Percentiles rank a stretch among this genome's conserved stretches.
Conservation (phyloP, 2,329 filamentous ascomycete genomes). For the Ophiosphaerella herpotricha region DNA sequence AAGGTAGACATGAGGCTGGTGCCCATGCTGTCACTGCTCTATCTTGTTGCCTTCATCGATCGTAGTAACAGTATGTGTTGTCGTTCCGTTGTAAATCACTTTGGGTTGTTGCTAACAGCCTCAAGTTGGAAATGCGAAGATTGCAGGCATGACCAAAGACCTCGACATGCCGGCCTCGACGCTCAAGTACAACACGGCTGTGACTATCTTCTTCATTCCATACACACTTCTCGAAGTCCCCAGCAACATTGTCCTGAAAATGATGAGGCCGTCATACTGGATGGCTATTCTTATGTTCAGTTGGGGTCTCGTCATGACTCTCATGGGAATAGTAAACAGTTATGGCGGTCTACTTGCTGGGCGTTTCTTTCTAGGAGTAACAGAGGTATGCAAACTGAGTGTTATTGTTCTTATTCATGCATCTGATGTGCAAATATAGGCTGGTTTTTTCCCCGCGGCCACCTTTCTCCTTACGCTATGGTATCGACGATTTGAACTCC, state of each 20-base stretch:
- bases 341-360: constrained; percentile 22
- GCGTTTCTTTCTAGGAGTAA: constrained; percentile 32
- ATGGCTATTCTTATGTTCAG: constrained; percentile 72
- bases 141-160: constrained; percentile 59
- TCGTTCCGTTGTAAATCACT: neutral
- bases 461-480: constrained; percentile 46
- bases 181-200: constrained; percentile 69
- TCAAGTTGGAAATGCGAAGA: constrained; percentile 67
- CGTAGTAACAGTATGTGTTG: constrained; percentile 21
- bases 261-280: constrained; percentile 72
- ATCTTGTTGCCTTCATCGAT: constrained; percentile 40
- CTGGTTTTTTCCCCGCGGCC: constrained; percentile 68
- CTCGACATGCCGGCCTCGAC: constrained; percentile 61
- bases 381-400: constrained; percentile 33
- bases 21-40: constrained; percentile 32
- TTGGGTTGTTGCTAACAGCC: neutral
- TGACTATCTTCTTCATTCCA: constrained; percentile 83
- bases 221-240: constrained; percentile 77
- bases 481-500: constrained; percentile 40
- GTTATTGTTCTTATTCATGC: neutral
- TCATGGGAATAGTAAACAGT: constrained; percentile 19
- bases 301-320: constrained; percentile 52
- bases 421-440: constrained; percentile 25
- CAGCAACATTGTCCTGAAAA: constrained; percentile 77
- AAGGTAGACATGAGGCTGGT: constrained; percentile 40